A percentile compares a stretch with the other conserved stretches of the same genome.
These are phyloP conservation scores for Colletotrichum simmondsii DNA, from an alignment of 2,329 filamentous ascomycete species.

Conservation along the genomic window DNA sequence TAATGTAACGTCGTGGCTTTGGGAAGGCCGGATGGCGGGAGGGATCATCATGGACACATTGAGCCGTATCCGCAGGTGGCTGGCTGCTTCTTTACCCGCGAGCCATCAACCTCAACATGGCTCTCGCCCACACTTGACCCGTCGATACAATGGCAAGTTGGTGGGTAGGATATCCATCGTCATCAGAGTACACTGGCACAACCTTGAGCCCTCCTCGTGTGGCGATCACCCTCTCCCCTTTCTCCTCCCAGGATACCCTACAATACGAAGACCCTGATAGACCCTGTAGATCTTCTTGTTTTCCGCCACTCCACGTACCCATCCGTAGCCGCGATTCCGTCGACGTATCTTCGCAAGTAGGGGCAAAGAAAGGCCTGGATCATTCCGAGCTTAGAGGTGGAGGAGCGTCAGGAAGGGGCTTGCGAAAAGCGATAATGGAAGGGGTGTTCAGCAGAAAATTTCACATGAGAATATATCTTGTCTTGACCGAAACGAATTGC, in stretches of 20 bases:
- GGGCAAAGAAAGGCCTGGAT: neutral
- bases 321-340: neutral
- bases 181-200: no score
- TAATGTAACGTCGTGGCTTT: slow-evolving; percentile 7
- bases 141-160: no score
- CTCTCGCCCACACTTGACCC: no score
- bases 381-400: neutral
- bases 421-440: neutral
- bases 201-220: no score
- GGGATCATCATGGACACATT: no score
- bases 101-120: no score
- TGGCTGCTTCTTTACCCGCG: no score
- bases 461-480: neutral
- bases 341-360: neutral
- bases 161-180: no score
- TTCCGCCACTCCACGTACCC: neutral
- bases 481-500: neutral
- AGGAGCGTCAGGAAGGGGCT: neutral
- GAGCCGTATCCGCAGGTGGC: no score
- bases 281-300: neutral
- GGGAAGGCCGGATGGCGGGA: neutral
- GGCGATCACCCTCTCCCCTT: no score
- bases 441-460: neutral
- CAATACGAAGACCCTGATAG: neutral
- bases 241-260: no score